Evolutionary conservation across 208 protist species (phyloP), one percentile per base, ranked within the genome.

Genomic region (Leishmania aethiopica): DNA sequence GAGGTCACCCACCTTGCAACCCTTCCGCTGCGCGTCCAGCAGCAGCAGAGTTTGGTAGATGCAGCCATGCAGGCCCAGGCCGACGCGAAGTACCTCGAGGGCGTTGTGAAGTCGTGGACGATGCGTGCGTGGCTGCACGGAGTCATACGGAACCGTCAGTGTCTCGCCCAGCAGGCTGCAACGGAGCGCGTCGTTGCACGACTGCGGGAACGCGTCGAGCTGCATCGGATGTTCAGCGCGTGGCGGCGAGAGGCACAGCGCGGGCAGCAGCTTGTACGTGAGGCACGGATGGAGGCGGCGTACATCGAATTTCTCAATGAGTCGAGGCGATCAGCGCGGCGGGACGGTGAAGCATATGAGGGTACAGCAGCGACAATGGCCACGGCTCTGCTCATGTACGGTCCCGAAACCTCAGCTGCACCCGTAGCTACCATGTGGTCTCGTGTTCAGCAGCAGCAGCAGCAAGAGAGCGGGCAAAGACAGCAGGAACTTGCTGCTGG

Each of bases 61-160:
- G 83, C 85, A 47, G 81, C 81, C 1, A 45, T 28, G 42, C 91
- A 95, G 77, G 78, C 85, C 64, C 89, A 88, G 74, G 85, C 49
- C n/a, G 95, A 97, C 75, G 64, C 84, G 25, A 55, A 32, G 42
- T 97, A 97, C 81, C 84, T 95, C 57, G 88, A 97, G 77, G 57
- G 53, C 17, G 86, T 89, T 49, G 87, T 98, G 79, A 87, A 92
- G 74, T 85, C 82, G 40, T 97, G 92, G 92, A 84, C 93, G 13
- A 88, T 95, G 82, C 88, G 91, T 11, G 88, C 86, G 42, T 98
- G 95, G 94, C 85, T 93, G 55, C 64, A 79, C 7, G 83, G 77
- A 55, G 81, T 95, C 11, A 40, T 79, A 19, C 11, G n/a, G 6
- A 45, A 83, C 28, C 88, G 86, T 0, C 75, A 72, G 55, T 78